Percentiles rank a stretch among this genome's conserved stretches.
phyloP scores from a whole-genome alignment of 257 asterid genomes.

The Echites panduratus region DNA sequence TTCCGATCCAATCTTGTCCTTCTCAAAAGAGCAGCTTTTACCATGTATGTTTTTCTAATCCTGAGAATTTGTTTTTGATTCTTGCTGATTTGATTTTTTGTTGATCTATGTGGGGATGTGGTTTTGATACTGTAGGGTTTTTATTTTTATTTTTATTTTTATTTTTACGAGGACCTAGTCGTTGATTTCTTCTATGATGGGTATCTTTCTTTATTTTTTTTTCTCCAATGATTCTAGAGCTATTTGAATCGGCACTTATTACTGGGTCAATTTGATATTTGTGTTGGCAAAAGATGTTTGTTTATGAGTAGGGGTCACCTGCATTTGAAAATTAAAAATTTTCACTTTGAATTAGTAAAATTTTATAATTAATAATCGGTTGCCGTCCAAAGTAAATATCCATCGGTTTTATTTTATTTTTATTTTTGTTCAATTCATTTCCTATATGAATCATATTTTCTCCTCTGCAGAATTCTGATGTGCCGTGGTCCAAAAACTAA shows the following conservation, averaged over 20 bases:
- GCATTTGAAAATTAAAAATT: neutral
- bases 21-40: neutral
- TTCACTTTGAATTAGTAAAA: neutral
- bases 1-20: too few relatives aligned
- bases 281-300: slow-evolving; percentile 5
- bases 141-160: neutral
- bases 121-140: neutral
- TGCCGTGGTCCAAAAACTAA: slow-evolving; percentile 39
- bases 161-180: slow-evolving; percentile 16
- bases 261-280: slow-evolving; percentile 4
- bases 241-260: slow-evolving; percentile 1
- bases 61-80: neutral
- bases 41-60: slow-evolving; percentile 30
- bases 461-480: slow-evolving; percentile 43
- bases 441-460: slow-evolving; percentile 18
- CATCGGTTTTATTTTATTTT: neutral
- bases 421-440: neutral
- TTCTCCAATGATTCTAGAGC: slow-evolving; percentile 11
- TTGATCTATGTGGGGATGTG: neutral
- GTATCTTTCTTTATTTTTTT: slow-evolving; percentile 8
- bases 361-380: neutral
- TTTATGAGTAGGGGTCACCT: neutral
- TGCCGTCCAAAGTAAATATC: neutral
- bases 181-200: neutral
- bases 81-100: neutral